phyloP scores from a whole-genome alignment of 495 filamentous ascomycete genomes.

The Tuber umbilicatum region DNA sequence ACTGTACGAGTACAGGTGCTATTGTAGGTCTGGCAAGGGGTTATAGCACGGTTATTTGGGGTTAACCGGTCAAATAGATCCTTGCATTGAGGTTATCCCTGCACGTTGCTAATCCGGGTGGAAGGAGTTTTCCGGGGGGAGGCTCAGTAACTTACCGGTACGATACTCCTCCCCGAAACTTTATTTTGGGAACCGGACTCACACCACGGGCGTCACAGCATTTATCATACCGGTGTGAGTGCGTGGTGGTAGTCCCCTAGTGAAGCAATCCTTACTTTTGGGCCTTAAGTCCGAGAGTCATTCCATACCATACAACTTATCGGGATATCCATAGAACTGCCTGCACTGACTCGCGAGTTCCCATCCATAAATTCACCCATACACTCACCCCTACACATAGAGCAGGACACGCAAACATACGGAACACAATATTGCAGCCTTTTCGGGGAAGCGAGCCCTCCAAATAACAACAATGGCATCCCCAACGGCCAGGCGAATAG shows the following conservation, averaged over 20 bases:
- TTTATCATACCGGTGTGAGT: background rate
- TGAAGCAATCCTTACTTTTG: background rate
- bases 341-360: background rate
- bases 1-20: too few species aligned
- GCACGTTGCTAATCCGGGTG: background rate
- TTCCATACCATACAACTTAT: background rate
- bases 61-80: background rate
- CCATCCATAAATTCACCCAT: background rate
- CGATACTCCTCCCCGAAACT: background rate
- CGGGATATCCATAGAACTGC: too few species aligned
- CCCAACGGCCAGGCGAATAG: constrained; percentile 39
- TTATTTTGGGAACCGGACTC: background rate
- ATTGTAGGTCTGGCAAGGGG: too few species aligned
- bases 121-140: background rate
- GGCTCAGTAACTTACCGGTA: too few species aligned
- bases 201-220: background rate
- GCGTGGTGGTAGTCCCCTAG: background rate
- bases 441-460: background rate
- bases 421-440: background rate
- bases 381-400: background rate
- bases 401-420: background rate
- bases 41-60: too few species aligned
- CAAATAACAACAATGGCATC: background rate
- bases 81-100: background rate
- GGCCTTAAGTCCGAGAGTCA: background rate